Evolutionary conservation across 1,284 basidiomycete genomes (phyloP), one percentile per base, ranked within the genome.

Genomic region (Trichosporon asahii): DNA sequence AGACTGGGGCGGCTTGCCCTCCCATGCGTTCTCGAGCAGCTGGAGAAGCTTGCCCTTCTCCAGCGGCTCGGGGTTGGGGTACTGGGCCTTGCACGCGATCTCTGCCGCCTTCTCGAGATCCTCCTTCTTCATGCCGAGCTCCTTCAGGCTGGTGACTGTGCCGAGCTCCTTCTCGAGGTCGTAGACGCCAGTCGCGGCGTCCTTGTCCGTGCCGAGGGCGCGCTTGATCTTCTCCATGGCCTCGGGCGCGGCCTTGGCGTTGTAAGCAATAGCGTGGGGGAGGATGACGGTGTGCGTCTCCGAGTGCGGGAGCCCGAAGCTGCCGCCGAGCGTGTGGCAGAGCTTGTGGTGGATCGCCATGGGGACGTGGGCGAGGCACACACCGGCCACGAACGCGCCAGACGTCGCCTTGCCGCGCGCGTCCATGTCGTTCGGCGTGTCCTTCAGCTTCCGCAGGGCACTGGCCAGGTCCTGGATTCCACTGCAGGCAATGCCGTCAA

Each of bases 271-370:
- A 0, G 84, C 83, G 71, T 86, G 85, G 0, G 86, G 85, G 49
- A 86, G 82, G 35, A 86, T 79, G 40, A 86, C 84, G 15, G 85
- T 85, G 72, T 86, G 86, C 2, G 85, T 86, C 71, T 86, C 85
- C 14, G 85, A 81, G 71, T 86, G 85, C 11, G 85, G 85, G 67
- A 86, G 83, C 70, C 83, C 81, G 73, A 86, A 85, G 15, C 82
- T 82, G 9, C 85, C 85, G 33, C 76, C 65, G 37, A 86, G 81
- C n/a, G 82, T 82, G 73, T 85, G 85, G 73, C 84, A 85, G n/a
- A 86, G 78, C 75, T 86, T 86, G 75, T 86, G 85, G 71, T 86
- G 86, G 12, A 86, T 73, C n/a, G 79, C 80, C 83, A 86, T 85
- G 29, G 82, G 80, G 12, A 85, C 84, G 2, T 80, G 75, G 18